Evolutionary conservation across 139 green algal genomes (phyloP), one percentile per base, ranked within the genome.

Genomic region (Pleodorina starrii): DNA sequence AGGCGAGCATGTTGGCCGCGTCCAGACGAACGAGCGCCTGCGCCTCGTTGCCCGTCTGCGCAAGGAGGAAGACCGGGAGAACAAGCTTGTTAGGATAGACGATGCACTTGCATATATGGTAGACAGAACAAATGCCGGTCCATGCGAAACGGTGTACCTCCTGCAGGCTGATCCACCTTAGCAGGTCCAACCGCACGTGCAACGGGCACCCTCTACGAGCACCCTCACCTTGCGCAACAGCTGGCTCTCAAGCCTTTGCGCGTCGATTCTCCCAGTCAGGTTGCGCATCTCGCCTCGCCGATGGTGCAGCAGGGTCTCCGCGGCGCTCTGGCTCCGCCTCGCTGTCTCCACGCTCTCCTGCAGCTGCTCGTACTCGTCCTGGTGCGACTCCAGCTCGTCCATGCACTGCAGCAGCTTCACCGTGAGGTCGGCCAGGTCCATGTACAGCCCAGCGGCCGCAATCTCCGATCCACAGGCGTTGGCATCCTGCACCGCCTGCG

Each of bases 21-120:
- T 88, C 82, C 32, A 42, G 46, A 10, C 82, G 82, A 23, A 88
- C 63, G 7, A 35, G 4, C n/a, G 82, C 82, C 27, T 88, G 82
- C 0, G 82, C 82, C 4, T 88, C 82, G 32, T 69, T 69, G 43
- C 82, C 82, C 23, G 23, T 35, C 82, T 88, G 60, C 14, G 14
- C 17, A 32, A 36, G n/a, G n/a, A n/a, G n/a, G n/a, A n/a, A n/a
- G n/a, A n/a, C n/a, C n/a, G n/a, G n/a, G n/a, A n/a, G n/a, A n/a
- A n/a, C n/a, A n/a, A n/a, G n/a, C n/a, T n/a, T n/a, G n/a, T n/a
- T n/a, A n/a, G n/a, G n/a, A n/a, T n/a, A n/a, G n/a, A n/a, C n/a
- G n/a, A n/a, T n/a, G n/a, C n/a, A n/a, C n/a, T n/a, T n/a, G n/a
- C n/a, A n/a, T n/a, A n/a, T n/a, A n/a, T n/a, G n/a, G n/a, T n/a